Conservation (phyloP, 139 green algal species). For the Tetradesmus lagerheimii region DNA sequence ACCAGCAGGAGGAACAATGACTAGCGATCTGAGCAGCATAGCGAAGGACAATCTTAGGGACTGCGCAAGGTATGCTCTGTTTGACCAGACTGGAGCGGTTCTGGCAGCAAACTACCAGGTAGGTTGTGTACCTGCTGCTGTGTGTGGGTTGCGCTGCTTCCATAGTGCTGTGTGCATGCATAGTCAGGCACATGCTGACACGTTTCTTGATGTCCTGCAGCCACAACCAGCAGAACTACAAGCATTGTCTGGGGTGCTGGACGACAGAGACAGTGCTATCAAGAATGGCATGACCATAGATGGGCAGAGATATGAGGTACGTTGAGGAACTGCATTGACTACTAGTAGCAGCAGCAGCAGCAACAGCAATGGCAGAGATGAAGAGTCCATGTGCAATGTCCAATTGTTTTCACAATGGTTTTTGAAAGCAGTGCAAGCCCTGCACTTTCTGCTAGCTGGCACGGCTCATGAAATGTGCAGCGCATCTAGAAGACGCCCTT, state of each 20-base stretch:
- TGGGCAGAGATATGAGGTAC: conserved; percentile 59
- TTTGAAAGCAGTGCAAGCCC: too few species aligned
- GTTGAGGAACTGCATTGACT: too few species aligned
- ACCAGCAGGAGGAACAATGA: not conserved
- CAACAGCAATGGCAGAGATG: not conserved
- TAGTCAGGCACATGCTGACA: not conserved
- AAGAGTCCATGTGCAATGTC: not conserved
- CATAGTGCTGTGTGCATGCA: not conserved
- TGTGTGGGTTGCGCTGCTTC: not conserved
- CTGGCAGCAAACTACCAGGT: conserved; percentile 45
- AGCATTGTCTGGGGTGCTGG: conserved; percentile 38
- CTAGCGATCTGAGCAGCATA: not conserved
- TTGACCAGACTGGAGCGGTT: not conserved
- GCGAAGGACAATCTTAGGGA: conserved; percentile 4
- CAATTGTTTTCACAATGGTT: too few species aligned
- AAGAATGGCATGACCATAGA: conserved; percentile 54
- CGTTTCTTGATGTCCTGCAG: not conserved
- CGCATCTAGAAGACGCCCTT: too few species aligned
- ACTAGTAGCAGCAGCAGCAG: not conserved
- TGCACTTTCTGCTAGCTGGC: too few species aligned
- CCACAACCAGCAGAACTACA: conserved; percentile 53
- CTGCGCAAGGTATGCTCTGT: conserved; percentile 14
- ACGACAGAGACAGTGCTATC: conserved; percentile 61
- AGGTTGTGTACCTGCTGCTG: conserved; percentile 3
- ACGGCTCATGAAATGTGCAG: too few species aligned